phyloP scores from a whole-genome alignment of 768 basidiomycete genomes.

The Boletus vermiculosoides region DNA sequence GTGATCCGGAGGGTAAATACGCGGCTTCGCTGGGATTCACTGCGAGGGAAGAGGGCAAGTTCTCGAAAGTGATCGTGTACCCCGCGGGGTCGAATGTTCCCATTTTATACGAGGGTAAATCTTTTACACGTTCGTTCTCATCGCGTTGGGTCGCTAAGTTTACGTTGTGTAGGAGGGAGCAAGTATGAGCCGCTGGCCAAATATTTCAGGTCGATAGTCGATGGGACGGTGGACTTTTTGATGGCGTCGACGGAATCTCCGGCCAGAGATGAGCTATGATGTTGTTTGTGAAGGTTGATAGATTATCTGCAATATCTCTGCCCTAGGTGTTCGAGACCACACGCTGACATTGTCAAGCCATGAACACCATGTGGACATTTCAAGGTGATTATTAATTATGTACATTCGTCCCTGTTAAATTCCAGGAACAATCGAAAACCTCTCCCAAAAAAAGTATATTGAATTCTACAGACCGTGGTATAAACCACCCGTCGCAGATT shows the following conservation, averaged over 20 bases:
- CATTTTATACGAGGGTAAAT: conserved; percentile 66
- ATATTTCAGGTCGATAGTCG: conserved; percentile 69
- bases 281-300: conserved; percentile 5
- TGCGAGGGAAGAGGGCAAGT: conserved; percentile 47
- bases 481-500: not conserved
- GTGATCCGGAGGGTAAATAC: conserved; percentile 63
- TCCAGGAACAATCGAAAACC: not conserved
- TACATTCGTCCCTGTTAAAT: not conserved
- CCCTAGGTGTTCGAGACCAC: not conserved
- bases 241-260: conserved; percentile 39
- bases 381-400: not conserved
- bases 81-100: conserved; percentile 55
- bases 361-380: not conserved
- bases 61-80: conserved; percentile 72
- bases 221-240: conserved; percentile 61
- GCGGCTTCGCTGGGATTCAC: conserved; percentile 60
- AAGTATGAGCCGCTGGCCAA: conserved; percentile 75
- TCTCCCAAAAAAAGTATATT: not conserved
- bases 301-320: not conserved
- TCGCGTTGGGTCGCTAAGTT: not conserved
- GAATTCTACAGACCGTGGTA: not conserved
- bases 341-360: not conserved
- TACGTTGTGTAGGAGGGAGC: conserved; percentile 47
- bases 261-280: conserved; percentile 31
- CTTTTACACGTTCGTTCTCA: not conserved